Evolutionary conservation across 2,329 filamentous ascomycete genomes (phyloP), one percentile per base, ranked within the genome.

Genomic region (Fusarium torreyae): DNA sequence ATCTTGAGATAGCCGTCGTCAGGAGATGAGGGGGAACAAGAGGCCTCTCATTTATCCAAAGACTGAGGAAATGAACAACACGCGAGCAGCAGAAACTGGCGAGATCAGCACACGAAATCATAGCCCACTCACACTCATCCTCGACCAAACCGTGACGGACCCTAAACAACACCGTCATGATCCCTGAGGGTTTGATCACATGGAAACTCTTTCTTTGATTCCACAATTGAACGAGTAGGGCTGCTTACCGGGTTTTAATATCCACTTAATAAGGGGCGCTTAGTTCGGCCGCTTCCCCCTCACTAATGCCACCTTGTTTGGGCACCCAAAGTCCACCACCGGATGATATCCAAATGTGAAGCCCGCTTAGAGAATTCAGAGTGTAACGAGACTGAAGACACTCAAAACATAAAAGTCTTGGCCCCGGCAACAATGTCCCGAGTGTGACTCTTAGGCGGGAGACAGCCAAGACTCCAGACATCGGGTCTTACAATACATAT

Each of bases 281-380:
- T 70, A 70, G 67, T 57, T 49, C 54, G 50, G 53, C 36, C 57
- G 57, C 57, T 67, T 66, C 62, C 65, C 69, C 57, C 67, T 69
- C 71, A 73, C 71, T 73, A 73, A 74, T 74, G 70, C 71, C 70
- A 74, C 72, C 72, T 74, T 74, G 72, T 74, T 74, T 70, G 56
- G 65, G 70, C 64, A 62, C 33, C 63, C 49, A 69, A 49, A 56
- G 10, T 10, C 7, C 28, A 61, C 42, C 61, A 24, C 54, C 48
- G 43, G 57, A 49, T 45, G 39, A 68, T 56, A 48, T 54, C 55
- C 46, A 66, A 60, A 46, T 48, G 52, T 67, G 43, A 63, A 59
- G 56, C 51, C 28, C 10, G 28, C 28, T 53, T 28, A 38, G 46
- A 57, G 17, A 17, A 34, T 33, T 39, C 18, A 40, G 18, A 50